Percentiles rank a stretch among this genome's conserved stretches.
Evolutionary conservation across 208 protist species (phyloP).

Genomic region (Phytomonas francai): DNA sequence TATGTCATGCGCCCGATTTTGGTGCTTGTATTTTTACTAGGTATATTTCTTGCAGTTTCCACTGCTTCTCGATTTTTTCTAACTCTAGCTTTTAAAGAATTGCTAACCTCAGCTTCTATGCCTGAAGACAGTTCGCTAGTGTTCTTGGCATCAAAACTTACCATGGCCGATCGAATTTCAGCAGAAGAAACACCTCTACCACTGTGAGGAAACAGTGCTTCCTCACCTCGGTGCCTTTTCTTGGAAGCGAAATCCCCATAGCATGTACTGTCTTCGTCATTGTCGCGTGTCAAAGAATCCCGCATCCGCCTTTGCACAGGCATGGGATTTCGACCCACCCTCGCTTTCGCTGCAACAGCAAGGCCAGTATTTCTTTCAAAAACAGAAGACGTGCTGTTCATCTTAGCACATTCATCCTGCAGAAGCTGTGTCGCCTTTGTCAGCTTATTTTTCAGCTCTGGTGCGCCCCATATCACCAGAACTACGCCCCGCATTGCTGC

Average conservation of each 20-base stretch:
- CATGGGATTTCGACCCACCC: neutral
- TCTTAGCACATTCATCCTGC: neutral
- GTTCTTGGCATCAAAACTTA: neutral
- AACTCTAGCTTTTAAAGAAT: neutral
- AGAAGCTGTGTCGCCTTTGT: conserved; percentile 8
- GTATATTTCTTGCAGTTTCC: neutral
- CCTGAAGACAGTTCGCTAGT: neutral
- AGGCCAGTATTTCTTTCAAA: neutral
- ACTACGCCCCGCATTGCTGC: conserved; percentile 11
- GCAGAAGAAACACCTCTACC: neutral
- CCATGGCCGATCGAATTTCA: neutral
- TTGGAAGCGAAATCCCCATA: neutral
- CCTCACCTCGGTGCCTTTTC: neutral
- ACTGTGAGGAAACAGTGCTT: neutral
- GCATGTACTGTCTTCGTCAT: neutral
- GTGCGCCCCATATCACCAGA: conserved; percentile 13
- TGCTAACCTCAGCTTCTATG: neutral
- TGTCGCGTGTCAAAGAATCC: neutral
- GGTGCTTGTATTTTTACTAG: neutral
- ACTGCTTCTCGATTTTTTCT: neutral
- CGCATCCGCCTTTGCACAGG: neutral
- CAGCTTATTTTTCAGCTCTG: conserved; percentile 12
- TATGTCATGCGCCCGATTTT: neutral
- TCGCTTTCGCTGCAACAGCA: neutral
- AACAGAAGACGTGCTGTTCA: neutral